A percentile compares a stretch with the other conserved stretches of the same genome.
Conservation (phyloP, 2,329 filamentous ascomycete species). For the Trichophyton equinum region DNA sequence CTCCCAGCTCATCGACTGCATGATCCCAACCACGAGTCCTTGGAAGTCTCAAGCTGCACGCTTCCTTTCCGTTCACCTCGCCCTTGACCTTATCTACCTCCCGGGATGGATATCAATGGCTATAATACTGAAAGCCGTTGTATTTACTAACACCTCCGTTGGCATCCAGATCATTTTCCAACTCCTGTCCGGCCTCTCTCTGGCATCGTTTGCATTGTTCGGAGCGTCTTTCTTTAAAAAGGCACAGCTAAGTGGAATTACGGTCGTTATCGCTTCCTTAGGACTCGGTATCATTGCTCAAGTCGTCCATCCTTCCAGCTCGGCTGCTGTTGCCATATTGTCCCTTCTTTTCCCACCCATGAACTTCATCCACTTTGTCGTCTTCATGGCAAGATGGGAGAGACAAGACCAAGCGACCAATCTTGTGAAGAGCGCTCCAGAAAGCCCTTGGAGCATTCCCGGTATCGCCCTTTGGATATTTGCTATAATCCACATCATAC, state of each 20-base stretch:
- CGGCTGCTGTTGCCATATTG: constrained; percentile 54
- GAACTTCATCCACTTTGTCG: constrained; percentile 72
- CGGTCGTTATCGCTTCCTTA: constrained; percentile 58
- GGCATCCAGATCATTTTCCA: constrained; percentile 62
- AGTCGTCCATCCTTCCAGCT: constrained; percentile 45
- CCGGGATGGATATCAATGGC: constrained; percentile 73
- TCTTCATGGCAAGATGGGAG: constrained; percentile 67
- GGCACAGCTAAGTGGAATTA: constrained; percentile 77
- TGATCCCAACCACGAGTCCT: constrained; percentile 63
- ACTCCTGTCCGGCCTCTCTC: constrained; percentile 60
- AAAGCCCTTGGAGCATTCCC: constrained; percentile 54
- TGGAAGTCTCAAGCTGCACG: constrained; percentile 70
- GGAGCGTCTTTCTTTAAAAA: constrained; percentile 75
- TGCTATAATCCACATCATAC: constrained; percentile 61
- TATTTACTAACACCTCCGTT: constrained; percentile 52
- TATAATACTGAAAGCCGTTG: constrained; percentile 43
- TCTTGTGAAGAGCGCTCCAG: constrained; percentile 49
- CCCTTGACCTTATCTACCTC: constrained; percentile 67
- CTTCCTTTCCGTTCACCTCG: constrained; percentile 65
- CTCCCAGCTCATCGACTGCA: constrained; percentile 77
- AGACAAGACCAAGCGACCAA: constrained; percentile 47
- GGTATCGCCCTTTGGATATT: constrained; percentile 70
- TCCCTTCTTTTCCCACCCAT: constrained; percentile 73
- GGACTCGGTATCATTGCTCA: constrained; percentile 74
- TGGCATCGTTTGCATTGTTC: constrained; percentile 69